These are phyloP conservation scores for Flaveria ramosissima DNA, from an alignment of 129 eudicot species.

Conservation along the genomic window DNA sequence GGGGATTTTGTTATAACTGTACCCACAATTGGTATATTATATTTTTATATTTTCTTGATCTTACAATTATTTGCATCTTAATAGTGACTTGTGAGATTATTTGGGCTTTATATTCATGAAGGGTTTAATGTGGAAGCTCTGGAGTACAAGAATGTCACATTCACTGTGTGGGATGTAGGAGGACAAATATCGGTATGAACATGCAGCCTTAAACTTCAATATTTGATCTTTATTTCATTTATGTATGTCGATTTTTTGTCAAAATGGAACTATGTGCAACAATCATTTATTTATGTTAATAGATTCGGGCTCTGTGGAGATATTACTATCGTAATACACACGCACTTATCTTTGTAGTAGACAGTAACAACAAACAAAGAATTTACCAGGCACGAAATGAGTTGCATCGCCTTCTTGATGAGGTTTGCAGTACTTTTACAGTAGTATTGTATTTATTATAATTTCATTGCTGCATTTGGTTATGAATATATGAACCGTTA, in stretches of 20 bases:
- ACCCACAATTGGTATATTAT: slow-evolving; percentile 48
- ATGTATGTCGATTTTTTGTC: slow-evolving; percentile 4
- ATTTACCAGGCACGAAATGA: slow-evolving; percentile 45
- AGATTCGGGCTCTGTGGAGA: slow-evolving; percentile 53
- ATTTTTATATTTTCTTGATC: background rate
- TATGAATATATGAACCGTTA: background rate
- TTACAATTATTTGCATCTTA: background rate
- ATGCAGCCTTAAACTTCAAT: slow-evolving; percentile 2
- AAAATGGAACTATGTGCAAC: background rate
- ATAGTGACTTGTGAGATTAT: background rate
- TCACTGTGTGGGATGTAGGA: slow-evolving; percentile 54
- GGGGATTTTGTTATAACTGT: slow-evolving; percentile 47
- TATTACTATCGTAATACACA: slow-evolving; percentile 47
- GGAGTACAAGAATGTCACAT: slow-evolving; percentile 45
- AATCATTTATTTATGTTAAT: background rate
- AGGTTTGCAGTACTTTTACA: slow-evolving; percentile 30
- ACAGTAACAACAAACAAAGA: slow-evolving; percentile 42
- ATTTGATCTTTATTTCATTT: background rate
- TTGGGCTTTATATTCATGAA: slow-evolving; percentile 17
- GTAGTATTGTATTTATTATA: background rate
- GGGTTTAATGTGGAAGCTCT: slow-evolving; percentile 53
- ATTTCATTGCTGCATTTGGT: slow-evolving; percentile 7
- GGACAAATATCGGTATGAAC: slow-evolving; percentile 45
- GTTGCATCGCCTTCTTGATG: slow-evolving; percentile 42
- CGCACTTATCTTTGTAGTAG: slow-evolving; percentile 50